Conservation (phyloP, 139 green algal genomes). For the Yamagishiella unicocca region DNA sequence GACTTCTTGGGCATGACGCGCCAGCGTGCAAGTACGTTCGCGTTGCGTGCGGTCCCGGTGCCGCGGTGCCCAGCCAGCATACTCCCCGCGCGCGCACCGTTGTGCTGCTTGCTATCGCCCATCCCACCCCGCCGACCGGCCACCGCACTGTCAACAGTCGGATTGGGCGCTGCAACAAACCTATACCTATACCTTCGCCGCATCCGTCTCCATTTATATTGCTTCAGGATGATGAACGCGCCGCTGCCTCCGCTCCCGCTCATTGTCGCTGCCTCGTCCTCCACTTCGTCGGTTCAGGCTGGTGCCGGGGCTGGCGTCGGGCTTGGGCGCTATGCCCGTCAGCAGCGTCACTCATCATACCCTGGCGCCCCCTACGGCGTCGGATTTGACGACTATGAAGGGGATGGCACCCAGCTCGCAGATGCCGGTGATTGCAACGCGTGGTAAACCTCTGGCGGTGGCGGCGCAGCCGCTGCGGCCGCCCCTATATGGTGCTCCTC, state of each 20-base stretch:
- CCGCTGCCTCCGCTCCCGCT: conserved; percentile 32
- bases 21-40: conserved; percentile 35
- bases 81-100: background rate
- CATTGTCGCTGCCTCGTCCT: conserved; percentile 29
- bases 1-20: conserved; percentile 23
- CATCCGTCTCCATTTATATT: background rate
- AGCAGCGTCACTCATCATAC: conserved; percentile 5
- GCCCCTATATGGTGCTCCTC: background rate
- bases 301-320: conserved; percentile 8
- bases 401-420: background rate
- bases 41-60: background rate
- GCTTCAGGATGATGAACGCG: conserved; percentile 13
- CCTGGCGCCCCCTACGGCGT: background rate
- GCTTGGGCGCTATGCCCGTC: background rate
- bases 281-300: conserved; percentile 27
- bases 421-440: conserved; percentile 8
- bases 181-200: too few species aligned
- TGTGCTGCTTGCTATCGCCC: too few species aligned
- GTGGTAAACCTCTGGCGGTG: conserved; percentile 21
- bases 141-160: too few species aligned
- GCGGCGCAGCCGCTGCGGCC: background rate
- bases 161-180: too few species aligned
- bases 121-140: too few species aligned
- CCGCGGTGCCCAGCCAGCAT: background rate
- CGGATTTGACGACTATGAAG: conserved; percentile 15